Evolutionary conservation across 192 early-diverging fungal species (phyloP), one percentile per base, ranked within the genome.

Genomic region (Linnemannia schmuckeri): DNA sequence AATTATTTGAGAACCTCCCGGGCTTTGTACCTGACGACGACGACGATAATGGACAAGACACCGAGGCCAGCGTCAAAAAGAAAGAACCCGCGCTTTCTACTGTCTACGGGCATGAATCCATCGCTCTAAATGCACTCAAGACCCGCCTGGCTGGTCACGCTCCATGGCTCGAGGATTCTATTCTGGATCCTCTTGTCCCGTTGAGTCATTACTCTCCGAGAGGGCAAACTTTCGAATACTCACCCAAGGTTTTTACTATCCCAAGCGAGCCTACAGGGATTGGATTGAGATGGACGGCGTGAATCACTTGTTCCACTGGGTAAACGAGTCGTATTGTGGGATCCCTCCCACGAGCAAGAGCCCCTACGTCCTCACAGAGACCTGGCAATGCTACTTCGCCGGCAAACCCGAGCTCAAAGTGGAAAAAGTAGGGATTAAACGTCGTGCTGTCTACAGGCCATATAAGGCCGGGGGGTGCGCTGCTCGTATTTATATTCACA

Each of bases 371-470:
- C 20, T 54, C 52, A 24, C 20, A 54, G 20, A 54, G 52, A 54
- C 52, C 52, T 54, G 20, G 17, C 52, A 54, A 54, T 54, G 52
- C 10, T 20, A 69, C 37, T 69, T 8, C 37, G 68, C 68, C 37
- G 68, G 68, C 68, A 69, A 69, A 20, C 68, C 68, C 68, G 68
- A 69, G 68, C 13, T 69, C 68, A 69, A 69, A 37, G 35, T 33
- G 63, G 27, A 68, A 37, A 37, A 27, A 33, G 63, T 33, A 37
- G 63, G 63, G 6, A 10, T 33, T 33, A 68, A 68, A 37, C 63
- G 35, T 10, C 63, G 35, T 37, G 27, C n/a, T 27, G 63, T 68
- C 35, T 68, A 33, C 63, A 30, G 27, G 17, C 9, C 68, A 1
- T 35, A 30, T 15, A 69, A 69, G 68, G 27, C n/a, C 63, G 3